A percentile compares a stretch with the other conserved stretches of the same genome.
Conservation (phyloP, 2,329 filamentous ascomycete species). For the Diaporthe sp. region DNA sequence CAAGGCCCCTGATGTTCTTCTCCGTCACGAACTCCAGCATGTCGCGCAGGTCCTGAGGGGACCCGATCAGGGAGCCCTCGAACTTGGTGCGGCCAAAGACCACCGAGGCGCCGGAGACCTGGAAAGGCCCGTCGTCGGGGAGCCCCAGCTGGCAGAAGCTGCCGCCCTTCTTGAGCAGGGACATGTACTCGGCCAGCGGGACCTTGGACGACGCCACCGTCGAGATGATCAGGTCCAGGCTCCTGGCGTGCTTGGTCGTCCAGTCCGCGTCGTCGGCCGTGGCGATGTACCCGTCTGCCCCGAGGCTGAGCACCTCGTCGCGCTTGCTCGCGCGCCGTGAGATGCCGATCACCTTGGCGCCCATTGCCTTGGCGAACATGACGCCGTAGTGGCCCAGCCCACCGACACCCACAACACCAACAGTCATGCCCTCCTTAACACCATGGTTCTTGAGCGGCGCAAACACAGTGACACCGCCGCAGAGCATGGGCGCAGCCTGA, state of each 20-base stretch:
- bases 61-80: constrained; percentile 55
- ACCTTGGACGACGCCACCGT: constrained; percentile 57
- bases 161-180: constrained; percentile 67
- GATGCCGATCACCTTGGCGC: constrained; percentile 68
- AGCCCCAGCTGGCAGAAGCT: constrained; percentile 72
- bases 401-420: constrained; percentile 75
- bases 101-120: constrained; percentile 64
- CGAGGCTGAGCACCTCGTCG: constrained; percentile 64
- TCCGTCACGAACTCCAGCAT: constrained; percentile 68
- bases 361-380: constrained; percentile 73
- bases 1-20: constrained; percentile 65
- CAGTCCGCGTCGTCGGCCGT: constrained; percentile 61
- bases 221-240: constrained; percentile 67
- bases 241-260: constrained; percentile 58
- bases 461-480: constrained; percentile 75
- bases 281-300: constrained; percentile 60
- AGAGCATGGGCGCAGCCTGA: constrained; percentile 71
- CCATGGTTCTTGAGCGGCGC: constrained; percentile 66
- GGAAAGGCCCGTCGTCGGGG: constrained; percentile 62
- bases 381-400: constrained; percentile 76
- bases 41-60: constrained; percentile 64
- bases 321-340: constrained; percentile 63
- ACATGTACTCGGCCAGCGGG: constrained; percentile 68
- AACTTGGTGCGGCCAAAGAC: constrained; percentile 64
- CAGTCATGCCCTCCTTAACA: constrained; percentile 72